Base-by-base conservation (phyloP, 768 basidiomycete genomes). In the Mycena chlorophos region DNA sequence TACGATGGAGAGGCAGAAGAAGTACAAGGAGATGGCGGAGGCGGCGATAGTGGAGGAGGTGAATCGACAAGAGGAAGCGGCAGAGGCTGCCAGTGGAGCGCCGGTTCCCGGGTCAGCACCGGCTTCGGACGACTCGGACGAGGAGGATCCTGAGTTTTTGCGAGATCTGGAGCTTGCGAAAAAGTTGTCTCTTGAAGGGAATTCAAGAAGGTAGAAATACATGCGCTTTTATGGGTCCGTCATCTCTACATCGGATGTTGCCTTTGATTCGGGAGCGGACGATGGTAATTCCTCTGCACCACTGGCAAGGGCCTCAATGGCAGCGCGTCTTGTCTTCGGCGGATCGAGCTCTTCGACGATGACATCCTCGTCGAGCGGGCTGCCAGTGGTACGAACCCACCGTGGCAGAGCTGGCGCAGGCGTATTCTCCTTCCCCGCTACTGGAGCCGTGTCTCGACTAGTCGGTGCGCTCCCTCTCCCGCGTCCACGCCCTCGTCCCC, bases 101-200 rank as follows among this genome's bases (percentile, higher is more conserved):
- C 55, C 49, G 38, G 37, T 48, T 38, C 34, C 22, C 20, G 39
- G 42, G 26, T 46, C 43, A n/a, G n/a, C n/a, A n/a, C n/a, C n/a
- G 29, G 45, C 8, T n/a, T 30, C 51, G n/a, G 42, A 42, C 19
- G 51, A 58, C n/a, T n/a, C n/a, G 22, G 55, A 60, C 2, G 58
- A 62, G 12, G 63, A 67, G 34, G 65, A 66, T 6, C 60, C 61
- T 3, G 51, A 47, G 20, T 65, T 67, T 52, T 53, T 63, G 43
- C 63, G 68, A 13, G 69, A 75, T 17, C 37, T 73, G 8, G 69
- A 73, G 51, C 49, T 62, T 38, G 72, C 72, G 13, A 74, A 68
- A 45, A 60, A 72, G 59, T 51, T 74, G 23, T 74, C 73, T 3
- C 58, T 73, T 47, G 69, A 65, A 31, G 73, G 74, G 51, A 65